phyloP scores from a whole-genome alignment of 495 filamentous ascomycete genomes.

The Penicillium psychrofluorescens region DNA sequence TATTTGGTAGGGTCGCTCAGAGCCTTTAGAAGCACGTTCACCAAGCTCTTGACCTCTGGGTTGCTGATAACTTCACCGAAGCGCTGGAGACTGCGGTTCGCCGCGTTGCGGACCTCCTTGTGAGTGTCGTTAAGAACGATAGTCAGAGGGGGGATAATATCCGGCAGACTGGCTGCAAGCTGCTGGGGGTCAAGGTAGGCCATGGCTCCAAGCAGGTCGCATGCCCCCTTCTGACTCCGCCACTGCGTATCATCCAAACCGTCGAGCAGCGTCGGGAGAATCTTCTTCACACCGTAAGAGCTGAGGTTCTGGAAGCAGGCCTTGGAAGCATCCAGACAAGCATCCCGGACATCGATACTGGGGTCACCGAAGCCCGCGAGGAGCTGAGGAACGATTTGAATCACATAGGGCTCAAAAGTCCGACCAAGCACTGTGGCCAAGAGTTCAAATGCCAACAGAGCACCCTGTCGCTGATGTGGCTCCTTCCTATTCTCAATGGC shows the following conservation, averaged over 20 bases:
- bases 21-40: conserved; percentile 87
- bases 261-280: conserved; percentile 84
- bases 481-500: conserved; percentile 91
- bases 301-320: conserved; percentile 87
- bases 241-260: conserved; percentile 93
- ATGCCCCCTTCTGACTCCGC: conserved; percentile 97
- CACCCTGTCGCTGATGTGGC: conserved; percentile 76
- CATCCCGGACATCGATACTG: conserved; percentile 82
- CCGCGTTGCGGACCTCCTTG: conserved; percentile 86
- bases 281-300: conserved; percentile 91
- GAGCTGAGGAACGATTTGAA: conserved; percentile 88
- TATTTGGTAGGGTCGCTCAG: conserved; percentile 96
- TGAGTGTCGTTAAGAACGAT: conserved; percentile 93
- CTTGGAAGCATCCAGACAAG: conserved; percentile 87
- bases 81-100: conserved; percentile 90
- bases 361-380: conserved; percentile 83
- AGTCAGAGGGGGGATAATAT: conserved; percentile 93
- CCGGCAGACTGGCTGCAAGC: conserved; percentile 81
- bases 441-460: conserved; percentile 84
- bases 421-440: conserved; percentile 77
- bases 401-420: conserved; percentile 91
- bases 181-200: conserved; percentile 95
- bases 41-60: conserved; percentile 87
- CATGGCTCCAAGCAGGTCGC: conserved; percentile 94
- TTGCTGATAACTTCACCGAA: conserved; percentile 99